Base-by-base conservation (phyloP, 805 yeast species). In the Blastobotrys mokoenaii region DNA sequence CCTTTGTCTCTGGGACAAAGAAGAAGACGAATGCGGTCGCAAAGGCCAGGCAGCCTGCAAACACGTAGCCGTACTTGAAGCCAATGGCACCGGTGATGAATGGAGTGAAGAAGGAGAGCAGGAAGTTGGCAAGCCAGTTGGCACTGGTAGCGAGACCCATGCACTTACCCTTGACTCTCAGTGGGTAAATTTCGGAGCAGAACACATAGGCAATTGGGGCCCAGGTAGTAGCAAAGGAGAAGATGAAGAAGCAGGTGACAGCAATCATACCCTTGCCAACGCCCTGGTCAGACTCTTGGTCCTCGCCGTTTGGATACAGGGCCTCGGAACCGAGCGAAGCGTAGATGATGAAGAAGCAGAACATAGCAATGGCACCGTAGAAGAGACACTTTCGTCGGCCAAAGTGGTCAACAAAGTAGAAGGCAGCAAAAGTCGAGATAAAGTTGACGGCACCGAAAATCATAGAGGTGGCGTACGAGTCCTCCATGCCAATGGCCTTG, bases 1-100 rank as follows among this genome's bases (percentile, higher is more conserved):
- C 94, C 68, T 77, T 79, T 45, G 95, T 86, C 66, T 84, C 90
- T 56, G 79, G 79, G 49, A 86, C 78, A 54, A 73, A 73, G 71
- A 84, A 79, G 71, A 73, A 78, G 44, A 84, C 84, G 63, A 82
- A 86, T 65, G 82, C 69, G 60, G 80, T 56, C 20, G 75, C 66
- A 51, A 69, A 75, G 16, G 78, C 64, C 67, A 79, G 66, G 61
- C 84, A 79, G 2, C 84, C 84, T 56, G 77, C 65, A 57, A 72
- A 72, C 29, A 80, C 76, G 57, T 74, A 80, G 1, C 94, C 94
- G 54, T 76, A 74, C 53, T 72, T 71, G 66, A 79, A 84, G 33
- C 80, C 82, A 56, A 84, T 77, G 32, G 68, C 66, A 2, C 67
- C 60, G 8, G 80, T 79, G 46, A 85, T 72, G 53, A 75, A 71